These are phyloP conservation scores for Dictyostelium brefeldianum DNA, from an alignment of 78 protist species.

Conservation along the genomic window DNA sequence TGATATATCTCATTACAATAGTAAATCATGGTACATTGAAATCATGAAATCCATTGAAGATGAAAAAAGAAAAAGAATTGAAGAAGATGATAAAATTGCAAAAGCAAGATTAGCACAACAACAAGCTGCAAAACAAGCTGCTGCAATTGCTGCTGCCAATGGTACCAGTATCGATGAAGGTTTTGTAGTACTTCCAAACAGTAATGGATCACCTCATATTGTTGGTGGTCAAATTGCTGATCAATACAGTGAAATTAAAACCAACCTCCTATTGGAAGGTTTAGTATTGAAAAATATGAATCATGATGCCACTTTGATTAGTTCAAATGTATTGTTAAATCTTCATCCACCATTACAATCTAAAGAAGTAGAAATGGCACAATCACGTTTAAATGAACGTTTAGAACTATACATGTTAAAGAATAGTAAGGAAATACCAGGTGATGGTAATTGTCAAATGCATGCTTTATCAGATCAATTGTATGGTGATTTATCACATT, in stretches of 20 bases:
- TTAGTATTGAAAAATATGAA: slow-evolving; percentile 56
- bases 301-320: slow-evolving; percentile 40
- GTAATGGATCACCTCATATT: slow-evolving; percentile 5
- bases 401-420: slow-evolving; percentile 61
- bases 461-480: slow-evolving; percentile 81
- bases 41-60: slow-evolving; percentile 49
- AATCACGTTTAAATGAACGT: slow-evolving; percentile 57
- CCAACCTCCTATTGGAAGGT: slow-evolving; percentile 43
- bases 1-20: slow-evolving; percentile 34
- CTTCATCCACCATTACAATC: slow-evolving; percentile 68
- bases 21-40: slow-evolving; percentile 44
- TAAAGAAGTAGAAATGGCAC: slow-evolving; percentile 47
- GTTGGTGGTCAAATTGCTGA: not conserved
- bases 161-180: not conserved
- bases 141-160: not conserved
- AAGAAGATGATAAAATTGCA: slow-evolving; percentile 16
- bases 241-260: slow-evolving; percentile 54
- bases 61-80: slow-evolving; percentile 28
- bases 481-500: slow-evolving; percentile 46
- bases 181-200: not conserved
- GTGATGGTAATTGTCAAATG: slow-evolving; percentile 80
- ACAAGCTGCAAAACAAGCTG: not conserved
- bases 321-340: slow-evolving; percentile 31
- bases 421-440: slow-evolving; percentile 76
- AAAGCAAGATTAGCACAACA: not conserved